phyloP scores from a whole-genome alignment of 2,329 filamentous ascomycete genomes.

The Hymenoscyphus repandus region DNA sequence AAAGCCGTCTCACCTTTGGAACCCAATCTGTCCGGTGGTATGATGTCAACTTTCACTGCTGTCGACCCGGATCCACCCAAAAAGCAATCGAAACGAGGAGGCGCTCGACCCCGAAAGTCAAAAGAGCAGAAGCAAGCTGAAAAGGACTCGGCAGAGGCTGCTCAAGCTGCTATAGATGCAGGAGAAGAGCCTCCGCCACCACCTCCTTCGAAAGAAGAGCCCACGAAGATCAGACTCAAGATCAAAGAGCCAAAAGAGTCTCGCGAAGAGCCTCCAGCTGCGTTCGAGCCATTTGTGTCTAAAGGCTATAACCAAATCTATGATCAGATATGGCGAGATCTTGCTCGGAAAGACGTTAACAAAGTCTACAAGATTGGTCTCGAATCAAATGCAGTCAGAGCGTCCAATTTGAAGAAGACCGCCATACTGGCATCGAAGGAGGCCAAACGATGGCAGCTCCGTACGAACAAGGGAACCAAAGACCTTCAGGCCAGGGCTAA shows the following conservation, averaged over 20 bases:
- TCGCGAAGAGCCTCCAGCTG: conserved; percentile 38
- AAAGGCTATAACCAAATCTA: conserved; percentile 97
- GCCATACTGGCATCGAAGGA: conserved; percentile 96
- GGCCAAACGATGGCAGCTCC: conserved; percentile 92
- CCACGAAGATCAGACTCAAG: conserved; percentile 57
- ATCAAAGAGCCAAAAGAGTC: conserved; percentile 41
- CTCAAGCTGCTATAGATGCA: conserved; percentile 76
- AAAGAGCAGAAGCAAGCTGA: conserved; percentile 81
- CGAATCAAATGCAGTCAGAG: conserved; percentile 78
- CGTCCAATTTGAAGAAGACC: conserved; percentile 96
- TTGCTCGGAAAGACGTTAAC: conserved; percentile 87
- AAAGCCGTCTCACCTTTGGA: conserved; percentile 65
- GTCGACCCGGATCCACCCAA: conserved; percentile 42
- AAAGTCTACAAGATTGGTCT: conserved; percentile 88
- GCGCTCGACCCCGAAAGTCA: conserved; percentile 77
- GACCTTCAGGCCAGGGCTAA: conserved; percentile 96
- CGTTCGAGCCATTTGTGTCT: conserved; percentile 58
- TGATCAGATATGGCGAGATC: conserved; percentile 93
- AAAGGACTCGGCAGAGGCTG: conserved; percentile 77
- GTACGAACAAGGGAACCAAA: conserved; percentile 97
- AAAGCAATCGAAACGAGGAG: conserved; percentile 45
- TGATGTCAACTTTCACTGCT: conserved; percentile 75
- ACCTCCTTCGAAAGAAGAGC: conserved; percentile 32
- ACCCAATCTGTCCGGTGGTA: conserved; percentile 77
- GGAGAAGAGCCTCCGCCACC: conserved; percentile 63